Percentiles rank a stretch among this genome's conserved stretches.
Conservation (phyloP, 2,329 filamentous ascomycete species). For the Cladosporium phlei region DNA sequence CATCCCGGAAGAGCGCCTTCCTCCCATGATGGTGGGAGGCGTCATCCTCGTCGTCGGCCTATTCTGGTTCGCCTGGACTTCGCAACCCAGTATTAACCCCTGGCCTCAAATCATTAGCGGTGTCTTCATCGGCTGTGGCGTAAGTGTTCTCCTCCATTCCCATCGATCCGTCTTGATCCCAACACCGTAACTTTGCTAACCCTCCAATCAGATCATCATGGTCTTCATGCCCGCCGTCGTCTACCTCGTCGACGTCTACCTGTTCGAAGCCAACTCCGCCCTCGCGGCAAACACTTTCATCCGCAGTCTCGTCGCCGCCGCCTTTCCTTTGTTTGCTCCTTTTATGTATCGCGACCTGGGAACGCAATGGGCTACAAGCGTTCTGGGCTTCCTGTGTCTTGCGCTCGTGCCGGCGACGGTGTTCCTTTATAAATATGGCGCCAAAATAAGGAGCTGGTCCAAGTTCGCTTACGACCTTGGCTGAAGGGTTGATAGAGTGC, state of each 20-base stretch:
- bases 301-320: slow-evolving; percentile 33
- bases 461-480: slow-evolving; percentile 17
- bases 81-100: slow-evolving; percentile 36
- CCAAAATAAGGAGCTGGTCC: slow-evolving; percentile 22
- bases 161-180: no score
- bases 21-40: slow-evolving; percentile 49
- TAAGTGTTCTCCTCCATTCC: neutral
- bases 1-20: slow-evolving; percentile 40
- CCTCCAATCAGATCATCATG: slow-evolving; percentile 34
- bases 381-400: slow-evolving; percentile 33
- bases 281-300: slow-evolving; percentile 35
- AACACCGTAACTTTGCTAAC: neutral
- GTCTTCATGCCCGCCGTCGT: slow-evolving; percentile 43
- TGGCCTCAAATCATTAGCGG: slow-evolving; percentile 42
- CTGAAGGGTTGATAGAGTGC: no score
- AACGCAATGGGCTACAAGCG: slow-evolving; percentile 30
- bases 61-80: slow-evolving; percentile 53
- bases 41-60: slow-evolving; percentile 44
- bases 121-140: slow-evolving; percentile 35
- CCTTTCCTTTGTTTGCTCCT: slow-evolving; percentile 31
- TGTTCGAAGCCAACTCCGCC: slow-evolving; percentile 32
- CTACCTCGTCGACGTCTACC: slow-evolving; percentile 45
- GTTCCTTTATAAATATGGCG: slow-evolving; percentile 28
- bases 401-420: slow-evolving; percentile 27
- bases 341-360: slow-evolving; percentile 34